Evolutionary conservation across 495 filamentous ascomycete species (phyloP).

Genomic region (Talaromyces proteolyticus): DNA sequence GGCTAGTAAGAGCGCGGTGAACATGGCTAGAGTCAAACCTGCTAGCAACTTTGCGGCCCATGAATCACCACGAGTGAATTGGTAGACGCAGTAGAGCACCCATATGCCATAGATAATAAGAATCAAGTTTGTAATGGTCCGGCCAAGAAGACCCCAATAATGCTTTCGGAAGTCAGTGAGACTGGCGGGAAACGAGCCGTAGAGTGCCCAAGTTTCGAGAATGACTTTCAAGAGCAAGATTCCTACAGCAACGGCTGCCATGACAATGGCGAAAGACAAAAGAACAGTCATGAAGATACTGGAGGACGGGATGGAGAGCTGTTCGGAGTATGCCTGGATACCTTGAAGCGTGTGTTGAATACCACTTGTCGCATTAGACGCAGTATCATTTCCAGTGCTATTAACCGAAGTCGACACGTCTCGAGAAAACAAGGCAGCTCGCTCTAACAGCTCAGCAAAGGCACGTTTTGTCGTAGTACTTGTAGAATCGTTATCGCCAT

Average conservation of each 20-base stretch:
- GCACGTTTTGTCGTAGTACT: conserved; percentile 48
- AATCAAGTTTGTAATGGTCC: conserved; percentile 87
- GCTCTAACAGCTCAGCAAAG: conserved; percentile 36
- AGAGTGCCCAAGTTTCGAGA: conserved; percentile 86
- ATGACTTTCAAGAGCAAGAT: conserved; percentile 90
- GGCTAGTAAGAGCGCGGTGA: conserved; percentile 70
- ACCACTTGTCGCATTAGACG: conserved; percentile 25
- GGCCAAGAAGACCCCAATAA: conserved; percentile 87
- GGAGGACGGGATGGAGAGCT: conserved; percentile 74
- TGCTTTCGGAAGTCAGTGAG: conserved; percentile 84
- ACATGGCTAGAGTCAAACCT: conserved; percentile 69
- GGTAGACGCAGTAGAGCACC: conserved; percentile 94
- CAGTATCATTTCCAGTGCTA: conserved; percentile 25
- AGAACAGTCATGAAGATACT: conserved; percentile 97
- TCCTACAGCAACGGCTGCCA: conserved; percentile 77
- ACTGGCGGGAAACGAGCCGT: conserved; percentile 77
- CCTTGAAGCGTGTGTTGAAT: conserved; percentile 51
- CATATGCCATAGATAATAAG: conserved; percentile 90
- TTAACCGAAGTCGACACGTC: conserved; percentile 46
- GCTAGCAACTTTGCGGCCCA: conserved; percentile 91
- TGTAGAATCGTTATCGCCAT: conserved; percentile 38
- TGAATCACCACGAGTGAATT: conserved; percentile 89
- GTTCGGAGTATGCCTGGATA: conserved; percentile 69
- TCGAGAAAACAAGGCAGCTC: conserved; percentile 44
- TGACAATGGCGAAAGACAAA: conserved; percentile 78